Conservation (phyloP, 2,329 filamentous ascomycete species). For the Lojkania enalia region DNA sequence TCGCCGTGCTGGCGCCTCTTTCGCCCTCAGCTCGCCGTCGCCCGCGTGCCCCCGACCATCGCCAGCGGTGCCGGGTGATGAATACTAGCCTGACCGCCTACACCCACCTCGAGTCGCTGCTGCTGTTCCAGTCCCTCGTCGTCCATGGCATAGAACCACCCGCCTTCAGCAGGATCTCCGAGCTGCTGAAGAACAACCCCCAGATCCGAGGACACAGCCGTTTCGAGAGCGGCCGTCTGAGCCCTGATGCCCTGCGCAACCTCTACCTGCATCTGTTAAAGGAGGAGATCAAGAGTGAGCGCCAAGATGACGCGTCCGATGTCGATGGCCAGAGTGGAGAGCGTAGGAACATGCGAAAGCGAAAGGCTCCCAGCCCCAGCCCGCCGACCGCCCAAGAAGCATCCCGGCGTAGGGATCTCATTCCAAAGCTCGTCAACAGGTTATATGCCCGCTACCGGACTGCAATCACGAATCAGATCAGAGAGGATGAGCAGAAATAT, state of each 20-base stretch:
- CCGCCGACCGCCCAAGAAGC: slow-evolving; percentile 68
- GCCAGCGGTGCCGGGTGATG: slow-evolving; percentile 51
- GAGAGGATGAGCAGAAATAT: slow-evolving; percentile 72
- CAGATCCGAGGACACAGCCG: slow-evolving; percentile 69
- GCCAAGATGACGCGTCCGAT: slow-evolving; percentile 45
- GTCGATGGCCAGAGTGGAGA: slow-evolving; percentile 43
- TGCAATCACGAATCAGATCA: slow-evolving; percentile 69
- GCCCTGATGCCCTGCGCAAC: slow-evolving; percentile 74
- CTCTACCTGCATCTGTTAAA: slow-evolving; percentile 76
- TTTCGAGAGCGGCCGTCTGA: slow-evolving; percentile 75
- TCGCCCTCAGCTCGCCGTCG: slow-evolving; percentile 31
- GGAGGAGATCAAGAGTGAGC: slow-evolving; percentile 67
- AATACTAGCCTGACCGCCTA: slow-evolving; percentile 66
- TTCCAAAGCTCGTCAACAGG: slow-evolving; percentile 71
- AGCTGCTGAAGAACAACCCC: slow-evolving; percentile 72
- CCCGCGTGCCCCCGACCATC: slow-evolving; percentile 31
- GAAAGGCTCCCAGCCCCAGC: slow-evolving; percentile 70
- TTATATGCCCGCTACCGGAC: slow-evolving; percentile 77
- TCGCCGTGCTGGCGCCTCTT: slow-evolving; percentile 44
- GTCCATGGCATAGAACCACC: slow-evolving; percentile 66
- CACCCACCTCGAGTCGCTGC: slow-evolving; percentile 82
- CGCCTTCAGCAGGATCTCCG: slow-evolving; percentile 73
- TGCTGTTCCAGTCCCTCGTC: slow-evolving; percentile 80
- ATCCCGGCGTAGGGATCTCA: slow-evolving; percentile 65
- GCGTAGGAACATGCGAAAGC: slow-evolving; percentile 62